Evolutionary conservation across 2,329 filamentous ascomycete species (phyloP), one percentile per base, ranked within the genome.

Genomic region (Capronia epimyces): DNA sequence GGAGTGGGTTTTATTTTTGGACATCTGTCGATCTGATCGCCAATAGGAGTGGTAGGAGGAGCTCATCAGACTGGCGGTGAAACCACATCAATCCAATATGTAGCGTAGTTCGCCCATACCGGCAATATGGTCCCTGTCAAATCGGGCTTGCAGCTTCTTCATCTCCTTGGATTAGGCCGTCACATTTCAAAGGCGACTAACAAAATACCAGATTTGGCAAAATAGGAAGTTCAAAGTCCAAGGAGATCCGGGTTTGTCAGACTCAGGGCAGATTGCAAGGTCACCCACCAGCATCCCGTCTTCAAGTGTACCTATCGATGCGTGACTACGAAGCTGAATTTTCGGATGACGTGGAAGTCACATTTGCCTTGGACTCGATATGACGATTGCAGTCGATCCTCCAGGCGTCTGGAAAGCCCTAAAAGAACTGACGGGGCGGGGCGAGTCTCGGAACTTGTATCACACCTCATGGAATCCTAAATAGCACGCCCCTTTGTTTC

Each of bases 401-500:
- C 13, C 27, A 29, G 27, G 27, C 13, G 27, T 13, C 27, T 37
- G 34, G 12, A n/a, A 37, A 32, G 29, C 7, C 7, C n/a, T 3
- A 12, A 32, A 7, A n/a, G 7, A 32, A 32, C 12, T n/a, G 29
- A 32, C 29, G 13, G n/a, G n/a, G n/a, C n/a, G 27, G 27, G 34
- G 34, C 34, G 12, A 37, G 34, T 37, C 34, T 37, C 34, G 34
- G 34, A 20, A 37, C 34, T 37, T 20, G 34, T 37, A 37, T 37
- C 34, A 37, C 34, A 12, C 15, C 7, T 20, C 34, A 13, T 8
- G 15, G 34, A 3, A 18, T 13, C 34, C 20, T 18, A 37, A 37
- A 37, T 37, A 37, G 34, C 34, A 37, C 18, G 18, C 20, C 15
- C 15, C 15, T 18, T 18, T 18, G 34, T 18, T 5, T 37, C 18